Evolutionary conservation across 2,329 filamentous ascomycete species (phyloP).

Genomic region (Trichoderma sp.): DNA sequence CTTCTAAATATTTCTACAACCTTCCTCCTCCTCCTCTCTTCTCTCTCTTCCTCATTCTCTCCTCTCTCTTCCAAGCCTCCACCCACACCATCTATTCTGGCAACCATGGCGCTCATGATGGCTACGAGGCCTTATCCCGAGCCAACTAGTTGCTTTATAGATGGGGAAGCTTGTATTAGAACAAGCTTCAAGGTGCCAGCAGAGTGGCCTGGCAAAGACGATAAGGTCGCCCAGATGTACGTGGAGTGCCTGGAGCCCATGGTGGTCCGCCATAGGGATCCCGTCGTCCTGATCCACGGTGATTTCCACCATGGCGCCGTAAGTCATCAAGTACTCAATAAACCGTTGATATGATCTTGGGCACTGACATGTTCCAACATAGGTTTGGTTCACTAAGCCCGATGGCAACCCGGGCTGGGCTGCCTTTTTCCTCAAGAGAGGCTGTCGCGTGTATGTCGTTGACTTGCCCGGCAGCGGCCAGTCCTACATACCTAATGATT

Average conservation of each 20-base stretch:
- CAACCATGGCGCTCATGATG: background rate
- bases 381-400: conserved; percentile 46
- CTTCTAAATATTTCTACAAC: background rate
- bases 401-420: conserved; percentile 47
- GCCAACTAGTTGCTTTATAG: background rate
- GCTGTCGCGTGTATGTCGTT: conserved; percentile 43
- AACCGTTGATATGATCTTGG: background rate
- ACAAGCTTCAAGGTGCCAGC: background rate
- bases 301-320: conserved; percentile 37
- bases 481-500: conserved; percentile 28
- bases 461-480: conserved; percentile 43
- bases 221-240: background rate
- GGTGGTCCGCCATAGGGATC: background rate
- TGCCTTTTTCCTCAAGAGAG: conserved; percentile 40
- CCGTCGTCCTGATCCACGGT: conserved; percentile 38
- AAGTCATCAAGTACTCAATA: background rate
- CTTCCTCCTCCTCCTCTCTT: background rate
- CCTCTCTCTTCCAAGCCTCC: background rate
- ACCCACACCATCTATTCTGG: background rate
- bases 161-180: background rate
- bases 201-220: background rate
- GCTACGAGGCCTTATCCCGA: background rate
- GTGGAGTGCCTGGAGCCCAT: background rate
- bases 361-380: background rate
- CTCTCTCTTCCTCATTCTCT: background rate